Evolutionary conservation across 129 eudicot species (phyloP).

Genomic region (Daucus carota): DNA sequence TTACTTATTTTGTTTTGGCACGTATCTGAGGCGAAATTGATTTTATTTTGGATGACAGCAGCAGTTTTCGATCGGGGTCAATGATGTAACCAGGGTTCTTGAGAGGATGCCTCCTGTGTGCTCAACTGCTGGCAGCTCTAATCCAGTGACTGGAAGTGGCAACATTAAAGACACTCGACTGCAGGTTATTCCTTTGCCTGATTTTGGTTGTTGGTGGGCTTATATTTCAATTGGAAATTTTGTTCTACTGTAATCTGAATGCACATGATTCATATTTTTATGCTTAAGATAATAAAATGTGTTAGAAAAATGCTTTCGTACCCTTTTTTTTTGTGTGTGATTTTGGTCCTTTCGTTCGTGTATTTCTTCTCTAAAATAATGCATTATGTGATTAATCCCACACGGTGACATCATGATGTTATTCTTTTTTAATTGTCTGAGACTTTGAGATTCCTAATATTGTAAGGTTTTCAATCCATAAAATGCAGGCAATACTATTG

Average conservation of each 20-base stretch:
- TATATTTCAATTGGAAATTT: neutral
- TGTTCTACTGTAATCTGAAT: neutral
- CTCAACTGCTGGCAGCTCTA: conserved; percentile 13
- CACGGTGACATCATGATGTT: neutral
- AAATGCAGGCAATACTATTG: conserved; percentile 56
- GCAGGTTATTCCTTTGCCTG: conserved; percentile 25
- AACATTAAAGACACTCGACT: conserved; percentile 14
- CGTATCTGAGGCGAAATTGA: neutral
- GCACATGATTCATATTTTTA: neutral
- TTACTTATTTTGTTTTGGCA: neutral
- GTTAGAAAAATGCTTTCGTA: neutral
- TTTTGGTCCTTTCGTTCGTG: neutral
- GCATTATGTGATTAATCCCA: neutral
- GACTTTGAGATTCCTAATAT: neutral
- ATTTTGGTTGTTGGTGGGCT: neutral
- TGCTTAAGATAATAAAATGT: neutral
- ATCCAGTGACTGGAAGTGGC: neutral
- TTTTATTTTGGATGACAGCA: conserved; percentile 31
- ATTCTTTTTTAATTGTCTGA: neutral
- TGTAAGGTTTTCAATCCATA: neutral
- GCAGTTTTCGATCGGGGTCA: conserved; percentile 73
- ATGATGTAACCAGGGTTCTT: conserved; percentile 79
- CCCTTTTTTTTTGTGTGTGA: neutral
- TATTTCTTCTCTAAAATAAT: neutral
- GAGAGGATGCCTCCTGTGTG: conserved; percentile 52